phyloP scores from a whole-genome alignment of 1,284 basidiomycete genomes.

The Clitocybe nebularis region DNA sequence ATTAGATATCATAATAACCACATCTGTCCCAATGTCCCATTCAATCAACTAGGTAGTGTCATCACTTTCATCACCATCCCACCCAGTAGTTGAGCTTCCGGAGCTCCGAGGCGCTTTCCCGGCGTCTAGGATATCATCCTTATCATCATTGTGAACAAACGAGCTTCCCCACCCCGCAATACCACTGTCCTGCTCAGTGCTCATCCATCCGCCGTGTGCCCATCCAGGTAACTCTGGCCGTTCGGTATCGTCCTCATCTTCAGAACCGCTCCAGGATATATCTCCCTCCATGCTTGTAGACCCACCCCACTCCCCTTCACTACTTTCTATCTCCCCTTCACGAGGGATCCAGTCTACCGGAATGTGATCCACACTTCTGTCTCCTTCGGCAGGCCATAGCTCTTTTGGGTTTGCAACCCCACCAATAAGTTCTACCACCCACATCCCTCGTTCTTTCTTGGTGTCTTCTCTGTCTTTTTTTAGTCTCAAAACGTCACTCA shows the following conservation, averaged over 20 bases:
- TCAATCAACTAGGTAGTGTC: constrained; percentile 25
- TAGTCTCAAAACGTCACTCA: constrained; percentile 33
- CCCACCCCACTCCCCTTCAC: constrained; percentile 29
- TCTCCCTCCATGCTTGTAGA: constrained; percentile 36
- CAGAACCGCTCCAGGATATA: constrained; percentile 34
- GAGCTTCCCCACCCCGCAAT: constrained; percentile 1
- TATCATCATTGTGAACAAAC: constrained; percentile 5
- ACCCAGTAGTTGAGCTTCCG: constrained; percentile 31
- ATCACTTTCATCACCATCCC: constrained; percentile 40
- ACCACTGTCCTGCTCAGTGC: constrained; percentile 3
- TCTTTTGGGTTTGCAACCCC: constrained; percentile 24
- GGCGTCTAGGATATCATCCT: constrained; percentile 8
- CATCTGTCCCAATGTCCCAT: too few relatives aligned
- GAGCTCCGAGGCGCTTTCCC: too few relatives aligned
- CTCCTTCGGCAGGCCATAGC: constrained; percentile 25
- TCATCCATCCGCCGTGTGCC: constrained; percentile 16
- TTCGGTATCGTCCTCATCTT: constrained; percentile 27
- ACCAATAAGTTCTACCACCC: constrained; percentile 41
- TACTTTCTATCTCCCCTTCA: constrained; percentile 27
- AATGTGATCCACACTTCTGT: constrained; percentile 33
- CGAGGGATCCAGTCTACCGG: constrained; percentile 39
- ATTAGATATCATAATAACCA: too few relatives aligned
- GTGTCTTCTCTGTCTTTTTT: constrained; percentile 31
- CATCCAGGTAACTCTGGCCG: constrained; percentile 9
- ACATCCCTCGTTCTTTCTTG: constrained; percentile 28